Evolutionary conservation across 257 asterid species (phyloP), one percentile per base, ranked within the genome.

Genomic region (Echites panduratus): DNA sequence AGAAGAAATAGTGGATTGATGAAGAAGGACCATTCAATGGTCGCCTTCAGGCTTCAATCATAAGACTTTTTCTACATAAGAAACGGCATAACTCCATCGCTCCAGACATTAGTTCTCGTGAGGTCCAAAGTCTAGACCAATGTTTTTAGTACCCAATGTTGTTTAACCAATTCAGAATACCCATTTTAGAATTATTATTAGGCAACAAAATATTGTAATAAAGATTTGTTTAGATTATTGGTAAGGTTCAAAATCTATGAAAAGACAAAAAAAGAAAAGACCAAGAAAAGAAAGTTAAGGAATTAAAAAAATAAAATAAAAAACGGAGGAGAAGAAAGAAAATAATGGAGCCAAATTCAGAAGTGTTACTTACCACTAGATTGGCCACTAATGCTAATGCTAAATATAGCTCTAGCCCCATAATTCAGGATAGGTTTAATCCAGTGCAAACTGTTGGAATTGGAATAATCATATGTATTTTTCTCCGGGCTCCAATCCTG

Each of bases 401-500:
- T 32, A 68, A 70, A 70, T 62, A 45, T 53, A 56, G 67, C 65
- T 61, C 4, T 2, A 70, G 14, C 53, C 64, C 32, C 68, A 78
- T 24, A 57, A 73, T 64, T 57, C 64, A 62, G 47, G 75, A 66
- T 22, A 27, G n/a, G 35, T 66, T 66, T 52, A 66, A 49, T 58
- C 49, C 11, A 49, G 44, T 19, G 8, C n/a, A 26, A 62, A 41
- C 38, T 49, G 27, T 35, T 38, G 13, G 48, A 52, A 9, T 11
- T 20, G 38, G 38, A 32, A 13, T 17, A n/a, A 13, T n/a, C 8
- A 24, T 10, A 14, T 64, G 9, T 61, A 35, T 63, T 43, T 38
- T 38, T 49, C 32, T 67, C 81, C 81, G 77, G 72, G 45, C 68
- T 76, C 19, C 64, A 75, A 73, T 61, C 73, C 44, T 50, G 47